Percentiles rank a stretch among this genome's conserved stretches.
Evolutionary conservation across 305 asterid genomes (phyloP).

Genomic region (Fraxinus sp.): DNA sequence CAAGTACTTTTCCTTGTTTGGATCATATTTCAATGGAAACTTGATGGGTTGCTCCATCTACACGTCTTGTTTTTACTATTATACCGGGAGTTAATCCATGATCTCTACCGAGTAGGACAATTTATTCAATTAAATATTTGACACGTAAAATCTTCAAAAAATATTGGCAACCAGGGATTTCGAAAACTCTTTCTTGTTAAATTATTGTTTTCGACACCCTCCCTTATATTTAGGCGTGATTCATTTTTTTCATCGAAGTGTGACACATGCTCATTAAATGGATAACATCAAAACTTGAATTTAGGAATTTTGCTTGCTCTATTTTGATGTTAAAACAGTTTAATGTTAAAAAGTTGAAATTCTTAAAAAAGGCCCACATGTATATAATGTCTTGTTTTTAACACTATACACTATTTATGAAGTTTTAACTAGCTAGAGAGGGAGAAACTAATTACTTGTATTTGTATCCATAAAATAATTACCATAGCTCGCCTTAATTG

Average conservation of each 20-base stretch:
- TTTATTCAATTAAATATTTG: not conserved
- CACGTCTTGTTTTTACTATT: not conserved
- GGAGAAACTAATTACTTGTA: not conserved
- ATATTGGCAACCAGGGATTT: not conserved
- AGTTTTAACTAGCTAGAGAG: not conserved
- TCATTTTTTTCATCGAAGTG: not conserved
- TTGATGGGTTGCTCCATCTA: not conserved
- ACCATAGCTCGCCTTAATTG: not conserved
- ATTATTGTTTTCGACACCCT: not conserved
- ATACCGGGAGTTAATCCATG: not conserved
- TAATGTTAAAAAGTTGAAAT: no score
- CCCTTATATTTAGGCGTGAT: not conserved
- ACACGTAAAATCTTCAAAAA: not conserved
- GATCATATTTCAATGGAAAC: not conserved
- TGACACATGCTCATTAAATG: not conserved
- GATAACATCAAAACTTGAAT: not conserved
- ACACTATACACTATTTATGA: not conserved
- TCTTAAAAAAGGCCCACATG: no score
- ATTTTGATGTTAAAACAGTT: no score
- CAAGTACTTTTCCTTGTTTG: not conserved
- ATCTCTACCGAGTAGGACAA: not conserved
- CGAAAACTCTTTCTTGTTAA: not conserved
- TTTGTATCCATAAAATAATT: not conserved
- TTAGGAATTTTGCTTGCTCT: not conserved
- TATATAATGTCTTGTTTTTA: no score